Percentiles rank a stretch among this genome's conserved stretches.
These are phyloP conservation scores for Cynara cardunculus DNA, from an alignment of 129 eudicot genomes.

Conservation along the genomic window DNA sequence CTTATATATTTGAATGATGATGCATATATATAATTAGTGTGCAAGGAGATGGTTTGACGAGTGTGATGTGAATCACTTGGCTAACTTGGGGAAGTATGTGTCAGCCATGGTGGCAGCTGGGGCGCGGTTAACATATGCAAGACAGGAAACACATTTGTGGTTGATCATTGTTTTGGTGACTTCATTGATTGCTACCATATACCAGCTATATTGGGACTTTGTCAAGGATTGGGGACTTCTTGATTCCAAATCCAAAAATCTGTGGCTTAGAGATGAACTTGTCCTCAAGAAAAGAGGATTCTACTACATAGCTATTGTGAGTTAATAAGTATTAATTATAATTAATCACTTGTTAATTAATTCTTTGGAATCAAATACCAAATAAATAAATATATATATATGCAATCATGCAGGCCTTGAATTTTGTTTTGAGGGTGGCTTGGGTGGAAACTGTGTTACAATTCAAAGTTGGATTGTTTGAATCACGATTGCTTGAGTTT, in stretches of 20 bases:
- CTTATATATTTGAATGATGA: not conserved
- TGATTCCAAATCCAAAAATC: constrained; percentile 59
- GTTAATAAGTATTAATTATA: constrained; percentile 9
- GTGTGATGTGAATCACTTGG: constrained; percentile 58
- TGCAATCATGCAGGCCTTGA: constrained; percentile 45
- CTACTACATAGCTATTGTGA: constrained; percentile 85
- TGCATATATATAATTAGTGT: constrained; percentile 43
- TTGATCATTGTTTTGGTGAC: constrained; percentile 68
- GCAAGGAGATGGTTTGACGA: constrained; percentile 99
- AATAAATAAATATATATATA: not conserved
- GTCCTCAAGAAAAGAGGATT: constrained; percentile 66
- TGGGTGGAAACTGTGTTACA: constrained; percentile 90
- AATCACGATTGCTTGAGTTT: constrained; percentile 73
- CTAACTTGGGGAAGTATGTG: constrained; percentile 91
- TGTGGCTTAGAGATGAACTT: constrained; percentile 84
- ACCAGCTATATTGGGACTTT: constrained; percentile 96
- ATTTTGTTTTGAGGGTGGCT: constrained; percentile 72
- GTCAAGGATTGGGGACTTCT: constrained; percentile 96
- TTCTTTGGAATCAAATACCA: not conserved
- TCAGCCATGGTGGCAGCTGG: constrained; percentile 99
- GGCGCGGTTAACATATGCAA: constrained; percentile 75
- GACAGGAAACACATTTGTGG: constrained; percentile 53
- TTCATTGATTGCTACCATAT: constrained; percentile 75
- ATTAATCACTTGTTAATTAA: too few relatives aligned
- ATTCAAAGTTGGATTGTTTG: constrained; percentile 61